phyloP scores from a whole-genome alignment of 2,329 filamentous ascomycete genomes.

The Pseudogymnoascus sp. region DNA sequence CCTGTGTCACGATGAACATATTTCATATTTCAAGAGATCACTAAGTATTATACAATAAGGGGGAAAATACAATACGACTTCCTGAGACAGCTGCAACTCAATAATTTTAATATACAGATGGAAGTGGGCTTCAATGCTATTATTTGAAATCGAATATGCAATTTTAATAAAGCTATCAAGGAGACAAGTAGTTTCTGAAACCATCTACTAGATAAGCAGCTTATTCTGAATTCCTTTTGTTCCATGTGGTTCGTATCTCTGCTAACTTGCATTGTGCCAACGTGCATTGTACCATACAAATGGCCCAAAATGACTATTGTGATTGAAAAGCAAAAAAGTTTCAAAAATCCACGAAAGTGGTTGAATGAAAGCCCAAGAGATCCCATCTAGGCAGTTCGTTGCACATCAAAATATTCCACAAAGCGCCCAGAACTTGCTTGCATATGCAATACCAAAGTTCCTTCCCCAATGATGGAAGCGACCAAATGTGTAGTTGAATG shows the following conservation, averaged over 20 bases:
- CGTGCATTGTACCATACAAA: conserved; percentile 8
- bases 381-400: not conserved
- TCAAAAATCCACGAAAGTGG: not conserved
- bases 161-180: not conserved
- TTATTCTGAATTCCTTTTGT: conserved; percentile 6
- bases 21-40: not conserved
- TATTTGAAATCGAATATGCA: not conserved
- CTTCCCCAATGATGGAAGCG: not conserved
- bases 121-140: not conserved
- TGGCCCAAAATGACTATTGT: conserved; percentile 10
- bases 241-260: not conserved
- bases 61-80: not conserved
- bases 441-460: not conserved
- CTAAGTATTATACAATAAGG: not conserved
- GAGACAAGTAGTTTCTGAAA: not conserved
- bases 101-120: not conserved
- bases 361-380: not conserved
- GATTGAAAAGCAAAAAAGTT: conserved; percentile 6
- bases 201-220: conserved; percentile 3
- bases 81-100: not conserved
- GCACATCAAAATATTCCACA: not conserved
- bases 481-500: not conserved
- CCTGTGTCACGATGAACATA: not conserved
- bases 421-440: not conserved
- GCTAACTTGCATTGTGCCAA: conserved; percentile 7